Conservation (phyloP, 495 filamentous ascomycete species). For the Daldinia bambusicola region DNA sequence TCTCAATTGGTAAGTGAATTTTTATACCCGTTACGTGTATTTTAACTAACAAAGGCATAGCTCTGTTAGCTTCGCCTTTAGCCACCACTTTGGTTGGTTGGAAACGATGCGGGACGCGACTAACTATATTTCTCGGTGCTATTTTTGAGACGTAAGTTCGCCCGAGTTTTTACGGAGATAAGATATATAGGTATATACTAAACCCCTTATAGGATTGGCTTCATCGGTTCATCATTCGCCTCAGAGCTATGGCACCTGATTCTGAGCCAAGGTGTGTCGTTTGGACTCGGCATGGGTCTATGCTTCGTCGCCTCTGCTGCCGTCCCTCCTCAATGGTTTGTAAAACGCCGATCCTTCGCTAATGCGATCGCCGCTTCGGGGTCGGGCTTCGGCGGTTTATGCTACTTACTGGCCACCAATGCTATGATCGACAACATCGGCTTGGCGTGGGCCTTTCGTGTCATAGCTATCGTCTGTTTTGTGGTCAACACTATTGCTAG, state of each 20-base stretch:
- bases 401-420: constrained; percentile 66
- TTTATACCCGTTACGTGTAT: neutral
- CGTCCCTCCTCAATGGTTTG: constrained; percentile 84
- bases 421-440: constrained; percentile 69
- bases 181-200: neutral
- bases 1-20: constrained; percentile 59
- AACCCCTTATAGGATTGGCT: constrained; percentile 51
- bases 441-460: constrained; percentile 73
- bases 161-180: neutral
- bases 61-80: constrained; percentile 71
- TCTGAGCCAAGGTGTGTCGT: constrained; percentile 78
- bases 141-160: constrained; percentile 64
- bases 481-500: constrained; percentile 67
- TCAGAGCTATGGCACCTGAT: constrained; percentile 76
- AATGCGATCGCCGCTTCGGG: constrained; percentile 78
- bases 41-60: constrained; percentile 54
- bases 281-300: constrained; percentile 81
- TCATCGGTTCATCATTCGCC: constrained; percentile 75
- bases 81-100: constrained; percentile 67
- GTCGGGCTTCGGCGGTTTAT: constrained; percentile 78
- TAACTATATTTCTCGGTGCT: constrained; percentile 68
- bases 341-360: constrained; percentile 72
- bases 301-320: constrained; percentile 76
- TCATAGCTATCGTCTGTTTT: constrained; percentile 70
- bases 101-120: constrained; percentile 61